phyloP scores from a whole-genome alignment of 148 eudicot genomes.

The Pharnaceum exiguum region DNA sequence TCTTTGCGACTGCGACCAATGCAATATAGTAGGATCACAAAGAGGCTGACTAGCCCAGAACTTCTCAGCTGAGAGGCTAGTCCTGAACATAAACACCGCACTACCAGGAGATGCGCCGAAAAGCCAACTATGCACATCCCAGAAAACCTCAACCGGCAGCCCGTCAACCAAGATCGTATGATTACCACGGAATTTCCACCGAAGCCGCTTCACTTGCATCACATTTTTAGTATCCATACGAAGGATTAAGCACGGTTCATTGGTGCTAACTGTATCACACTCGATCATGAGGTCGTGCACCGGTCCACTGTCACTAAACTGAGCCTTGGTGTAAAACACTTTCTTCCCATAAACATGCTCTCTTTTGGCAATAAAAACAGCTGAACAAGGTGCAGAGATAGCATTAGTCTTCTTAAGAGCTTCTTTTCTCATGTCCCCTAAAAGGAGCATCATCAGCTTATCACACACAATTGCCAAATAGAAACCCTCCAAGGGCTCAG shows the following conservation, averaged over 20 bases:
- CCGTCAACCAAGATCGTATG: conserved; percentile 53
- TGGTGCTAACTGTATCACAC: conserved; percentile 40
- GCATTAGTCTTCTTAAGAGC: conserved; percentile 50
- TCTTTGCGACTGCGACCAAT: conserved; percentile 45
- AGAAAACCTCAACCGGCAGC: conserved; percentile 51
- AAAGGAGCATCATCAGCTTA: conserved; percentile 41
- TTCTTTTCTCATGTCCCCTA: conserved; percentile 60
- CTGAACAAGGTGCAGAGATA: conserved; percentile 23
- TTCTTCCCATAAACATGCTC: conserved; percentile 58
- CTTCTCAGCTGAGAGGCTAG: conserved; percentile 50
- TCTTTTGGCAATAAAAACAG: conserved; percentile 40
- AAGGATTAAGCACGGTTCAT: conserved; percentile 45
- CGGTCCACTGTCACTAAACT: conserved; percentile 39
- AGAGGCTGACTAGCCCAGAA: conserved; percentile 40
- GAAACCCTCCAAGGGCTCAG: conserved; percentile 51
- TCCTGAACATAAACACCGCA: conserved; percentile 61
- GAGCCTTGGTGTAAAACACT: conserved; percentile 38
- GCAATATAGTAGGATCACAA: conserved; percentile 29
- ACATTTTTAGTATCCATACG: conserved; percentile 43
- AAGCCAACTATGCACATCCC: conserved; percentile 70
- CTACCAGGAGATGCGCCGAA: conserved; percentile 43
- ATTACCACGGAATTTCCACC: conserved; percentile 60
- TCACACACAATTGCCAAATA: conserved; percentile 49
- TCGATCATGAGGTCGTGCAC: conserved; percentile 48
- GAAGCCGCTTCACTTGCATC: conserved; percentile 52